Percentiles rank a stretch among this genome's conserved stretches.
Evolutionary conservation across 768 basidiomycete species (phyloP).

Genomic region (Hericium erinaceus): DNA sequence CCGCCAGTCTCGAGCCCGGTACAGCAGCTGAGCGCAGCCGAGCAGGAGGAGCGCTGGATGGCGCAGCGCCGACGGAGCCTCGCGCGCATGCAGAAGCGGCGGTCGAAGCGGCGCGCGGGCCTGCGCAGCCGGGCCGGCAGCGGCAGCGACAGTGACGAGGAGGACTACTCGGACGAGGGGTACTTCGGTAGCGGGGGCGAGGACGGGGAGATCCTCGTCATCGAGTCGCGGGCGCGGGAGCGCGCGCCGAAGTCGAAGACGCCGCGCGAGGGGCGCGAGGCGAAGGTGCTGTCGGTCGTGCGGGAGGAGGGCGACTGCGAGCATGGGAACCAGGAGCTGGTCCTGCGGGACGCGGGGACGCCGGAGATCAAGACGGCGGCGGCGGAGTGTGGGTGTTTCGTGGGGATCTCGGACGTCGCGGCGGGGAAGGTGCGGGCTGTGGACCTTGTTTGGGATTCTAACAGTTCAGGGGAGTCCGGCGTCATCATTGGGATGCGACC

Average conservation of each 20-base stretch:
- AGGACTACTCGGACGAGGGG: not conserved
- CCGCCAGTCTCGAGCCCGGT: not conserved
- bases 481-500: conserved; percentile 6
- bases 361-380: not conserved
- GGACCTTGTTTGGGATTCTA: conserved; percentile 8
- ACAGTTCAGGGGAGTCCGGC: conserved; percentile 12
- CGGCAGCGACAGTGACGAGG: not conserved
- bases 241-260: not conserved
- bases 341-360: not conserved
- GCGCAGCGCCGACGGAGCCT: not conserved
- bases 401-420: conserved; percentile 1
- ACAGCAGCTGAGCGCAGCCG: conserved; percentile 2
- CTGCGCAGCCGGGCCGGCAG: not conserved
- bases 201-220: not conserved
- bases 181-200: not conserved
- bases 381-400: not conserved
- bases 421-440: conserved; percentile 4
- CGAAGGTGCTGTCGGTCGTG: conserved; percentile 13
- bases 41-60: conserved; percentile 2
- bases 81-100: not conserved
- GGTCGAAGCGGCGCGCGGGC: not conserved
- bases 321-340: no score
- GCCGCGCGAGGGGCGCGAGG: not conserved
- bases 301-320: conserved; percentile 7
- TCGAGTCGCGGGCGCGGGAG: not conserved